Evolutionary conservation across 768 basidiomycete species (phyloP), one percentile per base, ranked within the genome.

Genomic region (Boletus tylopilopsis): DNA sequence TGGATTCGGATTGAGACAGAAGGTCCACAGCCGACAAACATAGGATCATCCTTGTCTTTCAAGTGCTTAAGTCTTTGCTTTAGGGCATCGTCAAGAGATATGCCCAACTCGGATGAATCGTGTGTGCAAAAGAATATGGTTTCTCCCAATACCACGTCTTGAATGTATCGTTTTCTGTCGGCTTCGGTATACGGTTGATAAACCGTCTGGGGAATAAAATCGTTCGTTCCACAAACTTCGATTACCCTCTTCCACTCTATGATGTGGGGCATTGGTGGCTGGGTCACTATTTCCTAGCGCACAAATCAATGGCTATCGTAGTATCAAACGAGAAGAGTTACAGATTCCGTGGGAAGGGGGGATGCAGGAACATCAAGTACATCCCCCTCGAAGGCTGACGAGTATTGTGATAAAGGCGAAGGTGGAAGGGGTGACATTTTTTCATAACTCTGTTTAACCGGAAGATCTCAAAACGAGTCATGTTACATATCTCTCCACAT

Each of bases 1-100:
- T 87, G 85, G 22, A 90, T 71, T 25, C 87, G 79, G 50, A 90
- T 85, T 2, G 87, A 90, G 30, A 90, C 84, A 35, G 86, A 88
- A 8, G 87, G 87, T 4, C 88, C 88, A 36, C 87, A 80, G 5
- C 81, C 74, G 57, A 78, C 72, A 54, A 90, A 89, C 62, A 90
- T 85, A 5, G 71, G 71, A 51, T 84, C 79, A 34, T 87, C 85
- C 25, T 80, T 80, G 50, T 75, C 71, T 18, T 63, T 63, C 27
- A 90, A 72, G 34, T 76, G 70, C 59, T 74, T 75, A 38, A 84
- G 79, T 45, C 75, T 76, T 49, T 77, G 79, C 61, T 74, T 82
- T 47, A 87, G 60, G 9, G 83, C 85, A 56, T 90, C 87, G 11
- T 70, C 68, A 42, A 89, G 72, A 3, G 75, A 68, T 50, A 90